phyloP scores from a whole-genome alignment of 352 stramenopile genomes.

The Elongisporangium prolatum region DNA sequence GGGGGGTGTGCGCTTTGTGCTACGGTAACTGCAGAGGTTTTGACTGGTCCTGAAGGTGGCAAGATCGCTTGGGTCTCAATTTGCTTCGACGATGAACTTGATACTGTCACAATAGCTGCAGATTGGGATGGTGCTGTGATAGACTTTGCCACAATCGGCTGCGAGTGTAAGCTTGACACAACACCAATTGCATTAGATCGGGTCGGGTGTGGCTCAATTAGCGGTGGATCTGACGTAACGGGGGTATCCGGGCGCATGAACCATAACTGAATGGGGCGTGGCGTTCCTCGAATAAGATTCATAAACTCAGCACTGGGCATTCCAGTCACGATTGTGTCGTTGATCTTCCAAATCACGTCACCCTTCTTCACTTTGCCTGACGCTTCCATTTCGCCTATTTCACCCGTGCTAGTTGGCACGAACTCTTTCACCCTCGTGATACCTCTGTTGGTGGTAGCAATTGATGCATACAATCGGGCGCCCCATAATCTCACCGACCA shows the following conservation, averaged over 20 bases:
- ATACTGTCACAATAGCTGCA: background rate
- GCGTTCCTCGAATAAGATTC: conserved; percentile 37
- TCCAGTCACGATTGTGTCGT: conserved; percentile 20
- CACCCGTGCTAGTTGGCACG: conserved; percentile 34
- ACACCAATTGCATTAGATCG: background rate
- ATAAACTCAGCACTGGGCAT: conserved; percentile 39
- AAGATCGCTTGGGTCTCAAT: background rate
- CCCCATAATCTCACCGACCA: conserved; percentile 46
- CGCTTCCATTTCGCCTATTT: conserved; percentile 56
- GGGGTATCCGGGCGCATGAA: conserved; percentile 12
- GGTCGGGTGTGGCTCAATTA: background rate
- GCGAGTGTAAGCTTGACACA: background rate
- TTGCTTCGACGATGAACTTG: background rate
- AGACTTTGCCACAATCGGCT: background rate
- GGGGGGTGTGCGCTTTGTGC: background rate
- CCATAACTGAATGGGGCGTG: conserved; percentile 39
- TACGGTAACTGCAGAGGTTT: background rate
- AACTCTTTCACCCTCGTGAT: conserved; percentile 55
- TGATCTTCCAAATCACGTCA: conserved; percentile 55
- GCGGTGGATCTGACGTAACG: background rate
- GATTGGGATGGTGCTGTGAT: background rate
- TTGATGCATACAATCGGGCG: conserved; percentile 57
- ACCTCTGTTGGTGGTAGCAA: conserved; percentile 41
- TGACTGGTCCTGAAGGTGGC: background rate
- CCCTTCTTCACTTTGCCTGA: conserved; percentile 39